A percentile compares a stretch with the other conserved stretches of the same genome.
These are phyloP conservation scores for Aphanoascus verrucosus DNA, from an alignment of 2,329 filamentous ascomycete genomes.

Conservation along the genomic window DNA sequence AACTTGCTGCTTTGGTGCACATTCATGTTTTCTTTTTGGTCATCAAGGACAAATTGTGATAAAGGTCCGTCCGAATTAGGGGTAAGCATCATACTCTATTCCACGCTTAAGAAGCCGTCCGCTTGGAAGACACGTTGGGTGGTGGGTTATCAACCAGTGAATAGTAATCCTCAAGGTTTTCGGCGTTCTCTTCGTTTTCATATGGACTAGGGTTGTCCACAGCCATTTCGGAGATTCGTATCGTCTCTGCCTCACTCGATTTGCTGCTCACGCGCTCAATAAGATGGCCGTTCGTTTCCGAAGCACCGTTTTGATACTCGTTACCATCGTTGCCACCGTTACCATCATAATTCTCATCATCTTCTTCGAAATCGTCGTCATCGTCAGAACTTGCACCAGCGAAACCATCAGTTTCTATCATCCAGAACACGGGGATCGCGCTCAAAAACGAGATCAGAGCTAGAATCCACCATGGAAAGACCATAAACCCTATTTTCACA, in stretches of 20 bases:
- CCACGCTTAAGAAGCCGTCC: not conserved
- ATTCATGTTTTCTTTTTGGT: no score
- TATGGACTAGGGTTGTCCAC: not conserved
- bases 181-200: not conserved
- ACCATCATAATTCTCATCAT: not conserved
- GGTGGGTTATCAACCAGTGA: not conserved
- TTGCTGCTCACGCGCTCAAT: not conserved
- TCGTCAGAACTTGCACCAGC: constrained; percentile 28
- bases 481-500: constrained; percentile 61
- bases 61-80: no score
- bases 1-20: no score
- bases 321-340: not conserved
- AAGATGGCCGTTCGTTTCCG: not conserved
- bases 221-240: not conserved
- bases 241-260: not conserved
- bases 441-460: constrained; percentile 52
- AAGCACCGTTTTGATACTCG: not conserved
- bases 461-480: constrained; percentile 75
- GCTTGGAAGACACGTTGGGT: not conserved
- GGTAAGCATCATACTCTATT: not conserved
- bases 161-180: not conserved
- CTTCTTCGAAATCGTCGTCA: constrained; percentile 11
- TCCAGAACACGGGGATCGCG: constrained; percentile 60
- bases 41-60: no score
- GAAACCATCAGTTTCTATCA: constrained; percentile 64